Evolutionary conservation across 768 basidiomycete species (phyloP).

Genomic region (Phylloporus rhodoxanthus): DNA sequence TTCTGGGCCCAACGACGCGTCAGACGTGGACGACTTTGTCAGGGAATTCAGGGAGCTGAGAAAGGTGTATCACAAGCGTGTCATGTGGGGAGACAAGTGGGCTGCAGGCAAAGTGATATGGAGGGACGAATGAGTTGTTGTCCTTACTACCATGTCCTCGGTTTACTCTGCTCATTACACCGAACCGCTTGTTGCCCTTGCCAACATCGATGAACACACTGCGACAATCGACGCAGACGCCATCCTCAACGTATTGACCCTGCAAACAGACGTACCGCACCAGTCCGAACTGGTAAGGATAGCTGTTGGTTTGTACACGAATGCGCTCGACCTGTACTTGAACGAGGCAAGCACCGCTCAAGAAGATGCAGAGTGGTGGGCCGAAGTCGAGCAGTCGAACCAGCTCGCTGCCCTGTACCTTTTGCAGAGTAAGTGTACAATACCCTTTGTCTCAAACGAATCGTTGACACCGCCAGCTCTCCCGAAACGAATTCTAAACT

Average conservation of each 20-base stretch:
- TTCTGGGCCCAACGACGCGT: slow-evolving; percentile 21
- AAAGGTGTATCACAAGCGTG: slow-evolving; percentile 90
- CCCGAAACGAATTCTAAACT: slow-evolving; percentile 20
- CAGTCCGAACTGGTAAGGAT: slow-evolving; percentile 31
- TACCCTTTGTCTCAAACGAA: background rate
- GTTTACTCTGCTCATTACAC: slow-evolving; percentile 27
- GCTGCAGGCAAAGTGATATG: slow-evolving; percentile 77
- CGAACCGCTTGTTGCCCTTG: slow-evolving; percentile 19
- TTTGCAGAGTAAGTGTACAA: slow-evolving; percentile 60
- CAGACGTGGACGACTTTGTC: slow-evolving; percentile 80
- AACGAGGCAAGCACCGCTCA: slow-evolving; percentile 66
- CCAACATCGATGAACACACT: background rate
- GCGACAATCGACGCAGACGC: slow-evolving; percentile 11
- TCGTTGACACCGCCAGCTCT: slow-evolving; percentile 14
- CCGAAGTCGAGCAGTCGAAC: slow-evolving; percentile 56
- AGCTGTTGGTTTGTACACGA: slow-evolving; percentile 54
- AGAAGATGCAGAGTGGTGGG: slow-evolving; percentile 83
- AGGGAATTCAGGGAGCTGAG: slow-evolving; percentile 80
- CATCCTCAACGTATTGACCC: slow-evolving; percentile 12
- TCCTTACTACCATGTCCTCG: slow-evolving; percentile 11
- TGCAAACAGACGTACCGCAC: slow-evolving; percentile 12
- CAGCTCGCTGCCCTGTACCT: slow-evolving; percentile 57
- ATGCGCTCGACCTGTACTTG: slow-evolving; percentile 59
- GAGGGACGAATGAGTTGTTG: slow-evolving; percentile 49
- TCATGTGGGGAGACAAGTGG: slow-evolving; percentile 89